These are phyloP conservation scores for Cyclotella choctawhatcheeana DNA, from an alignment of 108 stramenopile genomes.

Conservation along the genomic window DNA sequence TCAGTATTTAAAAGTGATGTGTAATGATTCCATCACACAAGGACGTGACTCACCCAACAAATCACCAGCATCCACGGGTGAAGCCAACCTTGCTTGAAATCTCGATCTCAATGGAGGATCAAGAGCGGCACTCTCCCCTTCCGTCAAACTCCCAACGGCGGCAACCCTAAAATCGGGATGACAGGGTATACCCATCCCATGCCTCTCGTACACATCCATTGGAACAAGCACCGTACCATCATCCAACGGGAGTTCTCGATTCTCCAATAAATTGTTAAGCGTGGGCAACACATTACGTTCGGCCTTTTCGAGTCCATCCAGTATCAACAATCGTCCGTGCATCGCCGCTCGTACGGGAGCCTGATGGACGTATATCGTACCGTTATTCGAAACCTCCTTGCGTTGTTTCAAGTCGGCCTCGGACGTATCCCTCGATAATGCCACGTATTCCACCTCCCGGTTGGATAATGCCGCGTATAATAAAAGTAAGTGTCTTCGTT, in stretches of 20 bases:
- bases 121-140: slow-evolving; percentile 57
- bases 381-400: slow-evolving; percentile 33
- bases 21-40: no score
- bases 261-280: slow-evolving; percentile 87
- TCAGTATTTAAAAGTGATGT: no score
- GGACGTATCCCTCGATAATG: slow-evolving; percentile 77
- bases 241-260: slow-evolving; percentile 82
- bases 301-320: slow-evolving; percentile 90
- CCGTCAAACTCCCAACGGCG: slow-evolving; percentile 59
- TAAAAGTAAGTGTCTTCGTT: slow-evolving; percentile 64
- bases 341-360: slow-evolving; percentile 91
- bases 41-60: slow-evolving; percentile 33
- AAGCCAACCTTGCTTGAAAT: slow-evolving; percentile 62
- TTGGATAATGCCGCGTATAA: slow-evolving; percentile 69
- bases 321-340: slow-evolving; percentile 77
- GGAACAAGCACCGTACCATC: slow-evolving; percentile 67
- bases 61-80: slow-evolving; percentile 38
- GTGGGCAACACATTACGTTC: slow-evolving; percentile 89
- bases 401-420: slow-evolving; percentile 92
- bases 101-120: slow-evolving; percentile 88
- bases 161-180: slow-evolving; percentile 85
- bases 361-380: slow-evolving; percentile 64
- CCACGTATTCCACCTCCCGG: slow-evolving; percentile 72
- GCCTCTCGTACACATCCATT: slow-evolving; percentile 21
- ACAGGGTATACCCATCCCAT: slow-evolving; percentile 45